A percentile compares a stretch with the other conserved stretches of the same genome.
Evolutionary conservation across 2,329 filamentous ascomycete genomes (phyloP).

Genomic region (Aspergillus pseudoglaucus): DNA sequence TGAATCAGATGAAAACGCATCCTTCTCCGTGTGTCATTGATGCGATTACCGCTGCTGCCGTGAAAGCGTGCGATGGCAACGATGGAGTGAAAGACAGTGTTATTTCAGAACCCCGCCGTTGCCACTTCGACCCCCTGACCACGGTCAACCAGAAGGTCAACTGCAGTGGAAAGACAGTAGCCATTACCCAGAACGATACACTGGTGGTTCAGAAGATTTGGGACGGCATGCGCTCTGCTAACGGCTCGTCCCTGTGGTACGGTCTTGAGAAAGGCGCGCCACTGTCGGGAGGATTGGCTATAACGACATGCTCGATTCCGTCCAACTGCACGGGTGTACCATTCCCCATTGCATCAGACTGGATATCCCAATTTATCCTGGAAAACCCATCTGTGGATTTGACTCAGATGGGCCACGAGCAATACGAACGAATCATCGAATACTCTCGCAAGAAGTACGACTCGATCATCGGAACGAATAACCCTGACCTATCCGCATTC

Average conservation of each 20-base stretch:
- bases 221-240: slow-evolving; percentile 19
- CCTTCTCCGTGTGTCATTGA: slow-evolving; percentile 28
- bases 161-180: slow-evolving; percentile 11
- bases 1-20: slow-evolving; percentile 11
- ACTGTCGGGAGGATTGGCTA: slow-evolving; percentile 18
- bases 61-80: slow-evolving; percentile 30
- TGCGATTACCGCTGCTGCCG: slow-evolving; percentile 27
- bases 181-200: slow-evolving; percentile 23
- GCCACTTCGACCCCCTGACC: slow-evolving; percentile 19
- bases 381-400: slow-evolving; percentile 26
- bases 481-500: slow-evolving; percentile 35
- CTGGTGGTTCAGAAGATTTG: slow-evolving; percentile 25
- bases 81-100: slow-evolving; percentile 32
- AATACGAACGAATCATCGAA: slow-evolving; percentile 18
- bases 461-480: slow-evolving; percentile 29
- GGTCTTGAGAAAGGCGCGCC: slow-evolving; percentile 23
- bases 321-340: slow-evolving; percentile 18
- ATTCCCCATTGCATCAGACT: slow-evolving; percentile 25
- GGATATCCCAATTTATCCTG: slow-evolving; percentile 29
- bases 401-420: slow-evolving; percentile 21
- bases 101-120: slow-evolving; percentile 7
- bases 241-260: slow-evolving; percentile 26
- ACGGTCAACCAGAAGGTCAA: slow-evolving; percentile 12
- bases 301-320: slow-evolving; percentile 18
- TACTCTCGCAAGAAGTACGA: slow-evolving; percentile 23